phyloP scores from a whole-genome alignment of 371 early-diverging fungal species.

The Apophysomyces ossiformis region DNA sequence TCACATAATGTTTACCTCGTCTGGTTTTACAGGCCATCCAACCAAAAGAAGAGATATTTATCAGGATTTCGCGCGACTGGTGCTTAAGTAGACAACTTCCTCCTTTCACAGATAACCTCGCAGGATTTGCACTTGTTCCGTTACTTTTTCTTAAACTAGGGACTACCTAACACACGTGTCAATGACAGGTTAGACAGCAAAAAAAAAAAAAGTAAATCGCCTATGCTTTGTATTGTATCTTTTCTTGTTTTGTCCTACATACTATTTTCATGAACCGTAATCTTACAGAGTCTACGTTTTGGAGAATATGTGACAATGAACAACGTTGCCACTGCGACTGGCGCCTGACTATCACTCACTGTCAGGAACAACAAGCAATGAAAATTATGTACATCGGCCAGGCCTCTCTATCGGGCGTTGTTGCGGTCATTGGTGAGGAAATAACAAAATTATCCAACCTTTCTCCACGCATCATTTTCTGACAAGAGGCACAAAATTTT shows the following conservation, averaged over 20 bases:
- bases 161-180: no score
- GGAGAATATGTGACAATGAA: constrained; percentile 23
- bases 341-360: constrained; percentile 24
- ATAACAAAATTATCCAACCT: no score
- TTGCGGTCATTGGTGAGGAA: constrained; percentile 21
- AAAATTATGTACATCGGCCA: constrained; percentile 20
- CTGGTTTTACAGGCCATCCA: no score
- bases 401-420: constrained; percentile 18
- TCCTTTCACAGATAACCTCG: no score
- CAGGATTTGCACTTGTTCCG: no score
- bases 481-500: background rate
- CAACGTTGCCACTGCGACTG: constrained; percentile 29
- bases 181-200: background rate
- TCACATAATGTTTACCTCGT: no score
- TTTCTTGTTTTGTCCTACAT: background rate
- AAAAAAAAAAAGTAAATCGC: background rate
- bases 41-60: no score
- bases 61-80: no score
- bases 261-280: background rate
- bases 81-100: no score
- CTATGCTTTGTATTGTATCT: background rate
- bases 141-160: no score
- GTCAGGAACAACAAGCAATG: constrained; percentile 18
- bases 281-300: constrained; percentile 14
- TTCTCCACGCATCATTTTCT: background rate